Evolutionary conservation across 2,329 filamentous ascomycete species (phyloP).

Genomic region (Stagonosporopsis chrysanthemi): DNA sequence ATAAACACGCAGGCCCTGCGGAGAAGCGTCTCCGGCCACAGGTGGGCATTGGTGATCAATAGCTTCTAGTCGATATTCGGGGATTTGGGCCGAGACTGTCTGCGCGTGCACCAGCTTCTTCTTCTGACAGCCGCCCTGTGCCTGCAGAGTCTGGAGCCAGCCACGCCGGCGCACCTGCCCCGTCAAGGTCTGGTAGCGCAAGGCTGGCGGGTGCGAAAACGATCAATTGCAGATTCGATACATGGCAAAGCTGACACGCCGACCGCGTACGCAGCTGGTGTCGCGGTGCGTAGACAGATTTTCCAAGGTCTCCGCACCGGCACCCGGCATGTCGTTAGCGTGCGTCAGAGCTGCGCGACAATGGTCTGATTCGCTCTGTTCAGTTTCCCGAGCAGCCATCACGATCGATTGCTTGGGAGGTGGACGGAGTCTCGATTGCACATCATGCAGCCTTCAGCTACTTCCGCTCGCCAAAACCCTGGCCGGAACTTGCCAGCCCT

Average conservation of each 20-base stretch:
- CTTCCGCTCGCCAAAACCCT: slow-evolving; percentile 15
- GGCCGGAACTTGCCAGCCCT: slow-evolving; percentile 25
- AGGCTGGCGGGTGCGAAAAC: slow-evolving; percentile 4
- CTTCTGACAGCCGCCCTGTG: slow-evolving; percentile 13
- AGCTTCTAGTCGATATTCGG: not conserved
- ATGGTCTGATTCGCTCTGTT: slow-evolving; percentile 9
- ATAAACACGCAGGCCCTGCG: not conserved
- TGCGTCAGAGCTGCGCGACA: slow-evolving; percentile 1
- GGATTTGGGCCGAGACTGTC: slow-evolving; percentile 12
- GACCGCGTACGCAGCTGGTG: slow-evolving; percentile 1
- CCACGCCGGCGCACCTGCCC: slow-evolving; percentile 10
- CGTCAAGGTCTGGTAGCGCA: not conserved
- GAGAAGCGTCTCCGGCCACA: not conserved
- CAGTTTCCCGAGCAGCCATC: not conserved
- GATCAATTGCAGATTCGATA: not conserved
- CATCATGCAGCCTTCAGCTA: slow-evolving; percentile 26
- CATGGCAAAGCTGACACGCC: slow-evolving; percentile 9
- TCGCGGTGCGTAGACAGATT: slow-evolving; percentile 1
- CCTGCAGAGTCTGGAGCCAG: slow-evolving; percentile 7
- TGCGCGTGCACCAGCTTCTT: not conserved
- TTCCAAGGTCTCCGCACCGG: slow-evolving; percentile 1
- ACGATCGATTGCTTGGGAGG: slow-evolving; percentile 1
- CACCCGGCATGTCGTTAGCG: slow-evolving; percentile 1
- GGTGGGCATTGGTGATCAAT: not conserved
- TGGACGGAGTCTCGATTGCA: slow-evolving; percentile 17